Base-by-base conservation (phyloP, 768 basidiomycete species). In the Nidularia pulvinata region DNA sequence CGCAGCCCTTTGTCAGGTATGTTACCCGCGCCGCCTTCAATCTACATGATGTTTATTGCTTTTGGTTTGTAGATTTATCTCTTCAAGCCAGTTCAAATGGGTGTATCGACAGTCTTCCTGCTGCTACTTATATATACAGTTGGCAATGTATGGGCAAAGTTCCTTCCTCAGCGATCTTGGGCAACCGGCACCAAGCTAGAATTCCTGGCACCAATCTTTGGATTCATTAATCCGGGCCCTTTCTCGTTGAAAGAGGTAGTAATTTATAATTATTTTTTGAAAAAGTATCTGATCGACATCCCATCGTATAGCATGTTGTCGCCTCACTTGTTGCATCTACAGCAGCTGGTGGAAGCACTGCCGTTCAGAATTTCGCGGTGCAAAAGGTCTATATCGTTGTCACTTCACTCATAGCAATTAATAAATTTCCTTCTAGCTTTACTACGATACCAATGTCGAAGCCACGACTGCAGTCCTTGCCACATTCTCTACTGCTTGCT, bases 401-500 rank as follows among this genome's bases (percentile, higher is more conserved):
- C 34, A 33, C 44, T 45, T 37, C 25, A 30, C 35, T 45, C 32
- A 39, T 10, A n/a, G 7, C 13, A 32, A 25, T 47, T 25, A 49
- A 46, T 16, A 36, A 25, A 44, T 25, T 44, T 16, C 39, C 4
- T 13, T 32, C 7, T 55, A 84, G 82, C 74, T 86, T 1, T 86
- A 80, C 61, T 88, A 86, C 60, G 70, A 81, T 55, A 81, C 81
- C 4, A 67, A 82, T 34, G 80, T 85, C 2, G 70, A 73, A 45
- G 79, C 82, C 1, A 72, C 77, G 0, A 83, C 82, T 2, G 83
- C 83, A 6, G 68, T 85, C 33, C 75, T 88, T 7, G 81, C 82
- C 0, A 85, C 83, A 0, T 85, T 85, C 65, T 85, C 83, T 2
- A 84, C 84, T 0, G 81, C 81, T 4, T 82, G 81, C 61, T 85